Evolutionary conservation across 2,329 filamentous ascomycete genomes (phyloP).

Genomic region (Amesomyces nigricolor): DNA sequence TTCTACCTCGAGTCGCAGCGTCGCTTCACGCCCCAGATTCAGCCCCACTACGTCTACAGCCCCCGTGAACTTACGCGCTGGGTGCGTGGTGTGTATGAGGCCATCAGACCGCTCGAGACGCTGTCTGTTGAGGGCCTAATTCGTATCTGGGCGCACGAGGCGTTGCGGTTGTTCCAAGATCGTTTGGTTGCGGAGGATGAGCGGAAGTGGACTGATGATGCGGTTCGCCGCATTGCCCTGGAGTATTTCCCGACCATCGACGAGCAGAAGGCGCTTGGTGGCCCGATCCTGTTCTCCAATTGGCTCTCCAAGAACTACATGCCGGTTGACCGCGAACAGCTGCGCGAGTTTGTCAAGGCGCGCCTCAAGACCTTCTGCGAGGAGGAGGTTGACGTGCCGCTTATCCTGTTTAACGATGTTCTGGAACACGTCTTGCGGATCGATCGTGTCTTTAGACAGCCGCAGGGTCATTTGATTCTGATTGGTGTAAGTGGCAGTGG

Average conservation of each 20-base stretch:
- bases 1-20: slow-evolving; percentile 94
- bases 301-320: slow-evolving; percentile 99
- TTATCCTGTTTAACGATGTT: slow-evolving; percentile 99
- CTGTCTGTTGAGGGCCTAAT: slow-evolving; percentile 86
- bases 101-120: slow-evolving; percentile 84
- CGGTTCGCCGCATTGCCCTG: slow-evolving; percentile 77
- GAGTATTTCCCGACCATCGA: slow-evolving; percentile 96
- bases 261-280: slow-evolving; percentile 78
- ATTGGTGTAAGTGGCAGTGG: slow-evolving; percentile 98
- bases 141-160: slow-evolving; percentile 97
- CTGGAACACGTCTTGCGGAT: slow-evolving; percentile 97
- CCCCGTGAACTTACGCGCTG: slow-evolving; percentile 96
- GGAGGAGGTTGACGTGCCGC: slow-evolving; percentile 95
- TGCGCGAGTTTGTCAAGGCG: slow-evolving; percentile 96
- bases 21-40: slow-evolving; percentile 90
- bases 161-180: slow-evolving; percentile 92
- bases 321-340: slow-evolving; percentile 87
- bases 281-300: slow-evolving; percentile 96
- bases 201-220: slow-evolving; percentile 88
- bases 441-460: slow-evolving; percentile 96
- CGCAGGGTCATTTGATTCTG: slow-evolving; percentile 94
- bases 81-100: slow-evolving; percentile 96
- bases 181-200: slow-evolving; percentile 92
- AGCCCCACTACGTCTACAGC: slow-evolving; percentile 98
- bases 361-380: slow-evolving; percentile 97